phyloP scores from a whole-genome alignment of 768 basidiomycete species.

The Phylloporus rhodoxanthus region DNA sequence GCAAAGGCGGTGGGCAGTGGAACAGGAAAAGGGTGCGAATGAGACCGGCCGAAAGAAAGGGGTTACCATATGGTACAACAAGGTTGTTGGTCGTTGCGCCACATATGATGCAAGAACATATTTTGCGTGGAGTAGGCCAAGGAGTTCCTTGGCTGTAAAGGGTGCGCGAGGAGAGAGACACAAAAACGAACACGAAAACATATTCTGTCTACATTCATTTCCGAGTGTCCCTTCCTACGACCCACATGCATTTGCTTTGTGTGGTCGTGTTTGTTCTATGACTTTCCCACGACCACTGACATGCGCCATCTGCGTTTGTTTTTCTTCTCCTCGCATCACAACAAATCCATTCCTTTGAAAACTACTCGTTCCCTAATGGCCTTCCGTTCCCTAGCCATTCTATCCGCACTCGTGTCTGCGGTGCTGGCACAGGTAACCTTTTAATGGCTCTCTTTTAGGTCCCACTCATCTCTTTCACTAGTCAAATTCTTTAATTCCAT shows the following conservation, averaged over 20 bases:
- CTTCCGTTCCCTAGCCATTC: conserved; percentile 49
- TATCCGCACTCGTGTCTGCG: conserved; percentile 46
- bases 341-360: conserved; percentile 7
- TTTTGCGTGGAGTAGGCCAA: too few relatives aligned
- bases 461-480: conserved; percentile 3
- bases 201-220: too few relatives aligned
- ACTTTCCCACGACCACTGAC: not conserved
- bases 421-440: conserved; percentile 43
- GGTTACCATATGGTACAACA: not conserved
- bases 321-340: not conserved
- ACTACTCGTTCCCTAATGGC: conserved; percentile 25
- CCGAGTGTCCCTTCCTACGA: too few relatives aligned
- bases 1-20: not conserved
- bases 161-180: not conserved
- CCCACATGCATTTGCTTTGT: not conserved
- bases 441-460: conserved; percentile 23
- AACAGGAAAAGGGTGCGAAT: not conserved
- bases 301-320: not conserved
- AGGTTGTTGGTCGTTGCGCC: not conserved
- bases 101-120: too few relatives aligned
- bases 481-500: conserved; percentile 57
- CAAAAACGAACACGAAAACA: too few relatives aligned
- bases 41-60: not conserved
- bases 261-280: not conserved
- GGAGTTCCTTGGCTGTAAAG: too few relatives aligned